Evolutionary conservation across 495 filamentous ascomycete genomes (phyloP).

Genomic region (Tuber umbilicatum): DNA sequence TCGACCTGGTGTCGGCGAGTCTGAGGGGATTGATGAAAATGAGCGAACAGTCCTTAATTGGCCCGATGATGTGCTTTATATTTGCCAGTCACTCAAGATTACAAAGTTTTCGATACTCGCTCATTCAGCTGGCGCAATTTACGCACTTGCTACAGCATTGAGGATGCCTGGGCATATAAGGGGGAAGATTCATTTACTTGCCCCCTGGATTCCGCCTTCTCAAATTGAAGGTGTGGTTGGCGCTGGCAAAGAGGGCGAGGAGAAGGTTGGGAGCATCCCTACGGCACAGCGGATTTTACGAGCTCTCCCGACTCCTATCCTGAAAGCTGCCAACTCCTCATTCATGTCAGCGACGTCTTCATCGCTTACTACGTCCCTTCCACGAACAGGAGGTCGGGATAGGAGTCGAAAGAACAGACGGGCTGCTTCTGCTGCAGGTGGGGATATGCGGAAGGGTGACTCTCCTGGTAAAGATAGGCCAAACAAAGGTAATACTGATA

Average conservation of each 20-base stretch:
- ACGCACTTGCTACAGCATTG: constrained; percentile 90
- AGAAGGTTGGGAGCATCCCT: constrained; percentile 58
- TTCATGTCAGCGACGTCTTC: constrained; percentile 90
- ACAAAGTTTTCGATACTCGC: constrained; percentile 95
- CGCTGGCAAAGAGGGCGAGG: constrained; percentile 38
- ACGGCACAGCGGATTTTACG: constrained; percentile 87
- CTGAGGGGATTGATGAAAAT: constrained; percentile 71
- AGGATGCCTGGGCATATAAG: constrained; percentile 94
- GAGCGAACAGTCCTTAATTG: constrained; percentile 82
- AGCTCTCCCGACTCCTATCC: constrained; percentile 79
- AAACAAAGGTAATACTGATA: constrained; percentile 16
- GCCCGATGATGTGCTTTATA: constrained; percentile 95
- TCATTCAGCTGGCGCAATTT: constrained; percentile 96
- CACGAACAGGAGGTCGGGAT: constrained; percentile 50
- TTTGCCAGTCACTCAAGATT: constrained; percentile 86
- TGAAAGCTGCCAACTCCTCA: constrained; percentile 88
- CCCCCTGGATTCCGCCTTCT: constrained; percentile 97
- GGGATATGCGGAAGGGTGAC: constrained; percentile 42
- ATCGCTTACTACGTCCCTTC: constrained; percentile 76
- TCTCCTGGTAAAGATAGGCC: constrained; percentile 32
- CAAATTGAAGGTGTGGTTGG: constrained; percentile 69
- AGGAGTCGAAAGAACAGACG: constrained; percentile 54
- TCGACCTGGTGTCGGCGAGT: constrained; percentile 88
- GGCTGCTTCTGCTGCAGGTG: constrained; percentile 40
- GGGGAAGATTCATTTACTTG: constrained; percentile 87